A percentile compares a stretch with the other conserved stretches of the same genome.
Evolutionary conservation across 306 rosid species (phyloP).

Genomic region (Sphenostylis stenocarpa): DNA sequence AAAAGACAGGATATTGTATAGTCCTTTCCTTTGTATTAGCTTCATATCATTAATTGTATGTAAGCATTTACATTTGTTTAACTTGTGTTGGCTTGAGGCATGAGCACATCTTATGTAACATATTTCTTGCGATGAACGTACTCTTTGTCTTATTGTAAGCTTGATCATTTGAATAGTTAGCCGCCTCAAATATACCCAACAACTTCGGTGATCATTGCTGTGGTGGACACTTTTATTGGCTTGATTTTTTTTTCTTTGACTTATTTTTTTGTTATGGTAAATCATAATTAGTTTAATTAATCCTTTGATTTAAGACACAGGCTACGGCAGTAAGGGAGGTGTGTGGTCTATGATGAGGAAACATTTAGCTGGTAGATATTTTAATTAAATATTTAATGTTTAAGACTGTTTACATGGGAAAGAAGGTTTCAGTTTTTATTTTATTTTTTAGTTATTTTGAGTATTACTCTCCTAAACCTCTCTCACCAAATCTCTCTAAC

Average conservation of each 20-base stretch:
- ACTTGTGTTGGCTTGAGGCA: background rate
- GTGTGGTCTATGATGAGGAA: no score
- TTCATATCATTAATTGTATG: slow-evolving; percentile 15
- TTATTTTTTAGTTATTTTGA: no score
- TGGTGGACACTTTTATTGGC: background rate
- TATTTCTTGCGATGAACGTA: background rate
- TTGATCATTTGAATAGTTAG: background rate
- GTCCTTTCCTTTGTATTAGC: background rate
- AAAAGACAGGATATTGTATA: slow-evolving; percentile 8
- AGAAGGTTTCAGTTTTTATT: no score
- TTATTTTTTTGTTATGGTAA: background rate
- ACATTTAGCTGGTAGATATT: no score
- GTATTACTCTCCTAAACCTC: no score
- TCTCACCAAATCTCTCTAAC: no score
- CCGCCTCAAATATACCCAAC: background rate
- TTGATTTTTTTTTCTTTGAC: background rate
- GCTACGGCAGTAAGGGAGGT: no score
- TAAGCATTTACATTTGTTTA: background rate
- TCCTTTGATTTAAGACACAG: no score
- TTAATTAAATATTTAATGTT: no score
- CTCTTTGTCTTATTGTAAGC: background rate
- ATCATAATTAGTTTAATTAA: background rate
- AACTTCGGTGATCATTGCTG: background rate
- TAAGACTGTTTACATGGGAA: no score
- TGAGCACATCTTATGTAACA: background rate